A percentile compares a stretch with the other conserved stretches of the same genome.
Conservation (phyloP, 2,329 filamentous ascomycete species). For the Aspergillus sp. region DNA sequence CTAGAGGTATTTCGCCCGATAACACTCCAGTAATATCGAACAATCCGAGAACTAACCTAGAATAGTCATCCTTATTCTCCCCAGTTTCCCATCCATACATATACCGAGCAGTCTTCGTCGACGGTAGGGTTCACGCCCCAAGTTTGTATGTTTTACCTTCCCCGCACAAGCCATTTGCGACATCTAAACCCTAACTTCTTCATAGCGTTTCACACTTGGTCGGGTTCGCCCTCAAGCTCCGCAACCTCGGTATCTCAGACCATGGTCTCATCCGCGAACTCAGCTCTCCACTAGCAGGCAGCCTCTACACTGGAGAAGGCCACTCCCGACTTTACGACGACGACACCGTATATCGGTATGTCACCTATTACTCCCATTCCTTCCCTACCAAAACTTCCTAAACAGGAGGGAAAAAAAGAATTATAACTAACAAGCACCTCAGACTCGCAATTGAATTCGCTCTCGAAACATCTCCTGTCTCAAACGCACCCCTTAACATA, state of each 20-base stretch:
- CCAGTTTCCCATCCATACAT: conserved; percentile 88
- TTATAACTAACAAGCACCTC: neutral
- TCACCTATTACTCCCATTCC: conserved; percentile 8
- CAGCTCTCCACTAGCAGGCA: conserved; percentile 82
- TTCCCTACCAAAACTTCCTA: too few species aligned
- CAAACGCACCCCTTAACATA: conserved; percentile 51
- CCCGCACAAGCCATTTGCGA: neutral
- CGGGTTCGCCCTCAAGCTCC: conserved; percentile 87
- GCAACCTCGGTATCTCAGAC: conserved; percentile 88
- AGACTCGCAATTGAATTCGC: conserved; percentile 70
- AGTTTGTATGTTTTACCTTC: conserved; percentile 65
- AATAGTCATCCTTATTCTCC: conserved; percentile 77
- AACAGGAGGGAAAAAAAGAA: neutral
- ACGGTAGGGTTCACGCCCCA: conserved; percentile 85
- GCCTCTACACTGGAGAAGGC: conserved; percentile 86
- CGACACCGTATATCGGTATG: conserved; percentile 73
- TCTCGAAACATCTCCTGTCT: conserved; percentile 65
- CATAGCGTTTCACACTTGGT: conserved; percentile 78
- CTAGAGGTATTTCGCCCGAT: conserved; percentile 63
- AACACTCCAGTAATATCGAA: neutral
- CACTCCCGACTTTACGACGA: conserved; percentile 95
- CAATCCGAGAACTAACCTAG: neutral
- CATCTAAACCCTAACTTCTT: conserved; percentile 11
- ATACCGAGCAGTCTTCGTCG: conserved; percentile 92
- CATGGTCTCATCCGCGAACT: conserved; percentile 92